Evolutionary conservation across 2,329 filamentous ascomycete species (phyloP), one percentile per base, ranked within the genome.

Genomic region (Biscogniauxia sp.): DNA sequence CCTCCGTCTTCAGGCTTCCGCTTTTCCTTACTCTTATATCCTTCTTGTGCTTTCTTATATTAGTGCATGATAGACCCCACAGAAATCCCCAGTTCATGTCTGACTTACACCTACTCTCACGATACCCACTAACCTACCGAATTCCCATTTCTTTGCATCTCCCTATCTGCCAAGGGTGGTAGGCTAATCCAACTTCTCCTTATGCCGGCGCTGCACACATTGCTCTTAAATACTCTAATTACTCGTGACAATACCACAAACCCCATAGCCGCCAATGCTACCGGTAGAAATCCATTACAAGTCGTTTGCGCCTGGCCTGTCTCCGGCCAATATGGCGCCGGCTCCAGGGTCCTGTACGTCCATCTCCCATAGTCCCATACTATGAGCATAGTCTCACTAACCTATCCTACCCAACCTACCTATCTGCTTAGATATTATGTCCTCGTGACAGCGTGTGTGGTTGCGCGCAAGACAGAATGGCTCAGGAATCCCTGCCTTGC

Each of bases 401-500:
- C 20, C 11, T 23, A 54, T n/a, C 57, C 52, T 65, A 51, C 61
- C 41, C n/a, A 15, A 8, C 17, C 19, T 32, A 32, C 7, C 20
- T 49, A 19, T 4, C 45, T 20, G 8, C 51, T 49, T 55, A 73
- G 84, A 61, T 88, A 89, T 71, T 90, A 90, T 69, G 79, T 84
- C 51, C 80, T 90, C 1, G 82, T 90, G 55, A 80, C 83, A 54
- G 80, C 85, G 2, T 90, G 87, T 67, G 79, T 89, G 3, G 72
- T 89, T 54, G 86, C 84, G n/a, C 79, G 85, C 54, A 86, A 84
- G 65, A 74, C 76, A 26, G 82, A 85, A 72, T 89, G 85, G 85
- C 77, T 89, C 3, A 80, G 82, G 56, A 84, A 84, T 65, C 84
- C 87, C 11, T 88, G 84, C 69, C 74, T 90, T 41, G 87, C 86